These are phyloP conservation scores for Collybia mongolica DNA, from an alignment of 768 basidiomycete species.

Conservation along the genomic window DNA sequence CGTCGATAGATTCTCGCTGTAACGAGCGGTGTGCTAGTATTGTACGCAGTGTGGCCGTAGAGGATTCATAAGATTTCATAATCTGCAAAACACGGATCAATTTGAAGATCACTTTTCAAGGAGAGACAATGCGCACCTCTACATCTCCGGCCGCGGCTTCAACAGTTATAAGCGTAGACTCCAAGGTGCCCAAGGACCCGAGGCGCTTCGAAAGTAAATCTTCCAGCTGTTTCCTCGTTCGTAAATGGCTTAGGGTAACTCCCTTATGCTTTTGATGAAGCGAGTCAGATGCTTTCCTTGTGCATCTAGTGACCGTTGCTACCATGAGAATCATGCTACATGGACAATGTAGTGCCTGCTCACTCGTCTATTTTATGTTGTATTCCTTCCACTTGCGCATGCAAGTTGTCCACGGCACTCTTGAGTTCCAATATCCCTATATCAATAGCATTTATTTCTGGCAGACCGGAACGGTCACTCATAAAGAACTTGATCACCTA, in stretches of 20 bases:
- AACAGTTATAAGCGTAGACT: constrained; percentile 75
- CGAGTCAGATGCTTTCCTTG: constrained; percentile 61
- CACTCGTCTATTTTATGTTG: constrained; percentile 75
- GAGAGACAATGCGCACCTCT: constrained; percentile 51
- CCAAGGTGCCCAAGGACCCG: constrained; percentile 69
- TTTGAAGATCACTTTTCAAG: not conserved
- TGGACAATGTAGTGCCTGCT: constrained; percentile 17
- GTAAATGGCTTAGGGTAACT: constrained; percentile 73
- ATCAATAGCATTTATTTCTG: constrained; percentile 74
- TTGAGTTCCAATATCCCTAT: constrained; percentile 80
- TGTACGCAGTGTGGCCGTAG: constrained; percentile 70
- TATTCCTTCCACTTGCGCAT: constrained; percentile 65
- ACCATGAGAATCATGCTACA: not conserved
- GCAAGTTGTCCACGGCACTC: constrained; percentile 63
- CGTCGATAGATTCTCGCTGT: constrained; percentile 74
- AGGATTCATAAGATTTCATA: constrained; percentile 82
- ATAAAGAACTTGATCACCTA: constrained; percentile 84
- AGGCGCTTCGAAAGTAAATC: constrained; percentile 75
- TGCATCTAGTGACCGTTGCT: constrained; percentile 47
- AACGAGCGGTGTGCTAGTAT: constrained; percentile 82
- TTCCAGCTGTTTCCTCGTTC: constrained; percentile 79
- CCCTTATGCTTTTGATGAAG: constrained; percentile 70
- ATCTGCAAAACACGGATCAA: constrained; percentile 43
- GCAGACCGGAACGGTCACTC: constrained; percentile 27
- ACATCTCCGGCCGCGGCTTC: constrained; percentile 90